Base-by-base conservation (phyloP, 2,329 filamentous ascomycete genomes). In the Ophiostoma himal-ulmi region DNA sequence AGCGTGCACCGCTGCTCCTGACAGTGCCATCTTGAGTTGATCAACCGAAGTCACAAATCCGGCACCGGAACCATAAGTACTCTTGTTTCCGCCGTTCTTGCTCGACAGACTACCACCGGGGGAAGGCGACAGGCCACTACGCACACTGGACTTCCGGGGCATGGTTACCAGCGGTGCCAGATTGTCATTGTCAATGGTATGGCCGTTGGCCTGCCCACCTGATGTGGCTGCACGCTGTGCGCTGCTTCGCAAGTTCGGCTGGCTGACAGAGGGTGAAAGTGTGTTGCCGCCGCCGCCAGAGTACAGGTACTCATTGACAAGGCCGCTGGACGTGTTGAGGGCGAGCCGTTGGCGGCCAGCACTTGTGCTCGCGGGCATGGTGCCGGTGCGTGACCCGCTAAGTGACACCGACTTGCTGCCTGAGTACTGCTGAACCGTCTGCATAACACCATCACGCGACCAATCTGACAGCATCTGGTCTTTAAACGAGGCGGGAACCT, bases 381-480 rank as follows among this genome's bases (percentile, higher is more conserved):
- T 91, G 60, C 86, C 89, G 1, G 86, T 84, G 73, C 87, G 88
- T 2, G 93, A 96, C 30, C 92, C 93, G 69, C 83, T 91, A 70
- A 96, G 81, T 4, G 93, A 96, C 14, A 87, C 86, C 0, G 91
- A 87, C 75, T 89, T 91, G 75, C 89, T 89, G 68, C 84, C 86
- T 70, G 91, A 87, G 71, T 91, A 88, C 69, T 72, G 73, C 69
- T 72, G 73, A 67, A 92, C 84, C 52, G 86, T 83, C 13, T 89
- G 86, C 69, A 95, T 81, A 41, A 91, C 91, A 17, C 83, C 80
- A 30, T 96, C 93, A 76, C 89, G 89, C 54, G 88, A 90, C 94
- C 94, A 97, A 67, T 91, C 87, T 26, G 86, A 83, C 71, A 93
- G 81, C 86, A 97, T 91, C 74, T 92, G 86, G 73, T 95, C 91